Base-by-base conservation (phyloP, 2,329 filamentous ascomycete genomes). In the Biscogniauxia sp. region DNA sequence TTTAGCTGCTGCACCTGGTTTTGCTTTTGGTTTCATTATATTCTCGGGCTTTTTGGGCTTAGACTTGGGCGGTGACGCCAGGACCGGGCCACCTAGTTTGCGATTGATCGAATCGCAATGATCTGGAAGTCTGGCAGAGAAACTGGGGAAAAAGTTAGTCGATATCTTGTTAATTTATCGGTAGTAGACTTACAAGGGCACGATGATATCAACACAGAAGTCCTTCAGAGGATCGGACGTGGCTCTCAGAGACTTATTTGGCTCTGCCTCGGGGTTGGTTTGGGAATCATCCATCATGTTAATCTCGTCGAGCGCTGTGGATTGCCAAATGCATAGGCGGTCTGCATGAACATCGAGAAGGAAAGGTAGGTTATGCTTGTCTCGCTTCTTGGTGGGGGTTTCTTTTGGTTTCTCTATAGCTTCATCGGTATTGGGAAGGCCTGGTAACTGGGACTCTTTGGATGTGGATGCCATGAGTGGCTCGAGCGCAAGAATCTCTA, bases 301-400 rank as follows among this genome's bases (percentile, higher is more conserved):
- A 61, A 83, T 74, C 58, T 86, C 83, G 64, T 89, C 84, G 20
- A 86, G 77, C 41, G 87, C 86, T 7, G 91, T 88, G 3, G 90
- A 92, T 70, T 93, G 89, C 91, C 91, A 94, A 61, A 95, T 95
- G 68, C 89, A 92, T 23, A 95, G 78, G 53, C 89, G 87, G 73
- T 95, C 91, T 7, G 91, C 84, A 56, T 93, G 84, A 0, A 92
- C 79, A 69, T 94, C 91, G 4, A 93, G 78, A 20, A 91, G 79
- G 7, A 87, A 77, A 1, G 82, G 81, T 6, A 91, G 77, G 66
- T 92, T 87, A 65, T 89, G 84, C 59, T 84, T 85, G 72, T 77
- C 85, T 41, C 81, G 76, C 67, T 88, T 90, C 73, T 84, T 88
- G 20, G 73, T 68, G 1, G 59, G 66, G 11, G 64, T 62, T 41